Evolutionary conservation across 78 protist genomes (phyloP).

Genomic region (Polysphondylium violaceum): DNA sequence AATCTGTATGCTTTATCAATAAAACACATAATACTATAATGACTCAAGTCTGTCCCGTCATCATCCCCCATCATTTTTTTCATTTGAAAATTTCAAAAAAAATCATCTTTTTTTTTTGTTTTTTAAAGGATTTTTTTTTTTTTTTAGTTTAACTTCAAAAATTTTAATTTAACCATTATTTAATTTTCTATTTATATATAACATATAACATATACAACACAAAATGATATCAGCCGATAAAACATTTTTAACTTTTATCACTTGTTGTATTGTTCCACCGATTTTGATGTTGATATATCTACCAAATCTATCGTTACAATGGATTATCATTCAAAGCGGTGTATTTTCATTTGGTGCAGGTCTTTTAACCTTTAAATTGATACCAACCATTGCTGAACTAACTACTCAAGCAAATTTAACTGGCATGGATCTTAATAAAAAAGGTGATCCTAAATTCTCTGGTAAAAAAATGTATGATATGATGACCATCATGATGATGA

Average conservation of each 20-base stretch:
- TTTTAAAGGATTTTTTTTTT: neutral
- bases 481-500: neutral
- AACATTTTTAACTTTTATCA: conserved; percentile 43
- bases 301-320: conserved; percentile 51
- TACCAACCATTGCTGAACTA: conserved; percentile 50
- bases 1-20: too few relatives aligned
- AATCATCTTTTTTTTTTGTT: neutral
- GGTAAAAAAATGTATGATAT: conserved; percentile 57
- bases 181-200: neutral
- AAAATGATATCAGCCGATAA: conserved; percentile 24
- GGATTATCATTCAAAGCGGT: conserved; percentile 42
- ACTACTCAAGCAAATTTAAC: conserved; percentile 43
- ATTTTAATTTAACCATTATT: too few relatives aligned
- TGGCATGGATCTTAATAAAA: conserved; percentile 72
- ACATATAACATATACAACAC: neutral
- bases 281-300: conserved; percentile 7
- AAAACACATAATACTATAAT: too few relatives aligned
- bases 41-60: too few relatives aligned
- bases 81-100: too few relatives aligned
- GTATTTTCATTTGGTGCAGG: conserved; percentile 69
- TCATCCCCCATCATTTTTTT: too few relatives aligned
- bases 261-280: conserved; percentile 41
- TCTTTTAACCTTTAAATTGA: conserved; percentile 31
- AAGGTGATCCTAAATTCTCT: conserved; percentile 33
- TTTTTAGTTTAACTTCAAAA: neutral